Percentiles rank a stretch among this genome's conserved stretches.
phyloP scores from a whole-genome alignment of 1,284 basidiomycete species.

The Entoloma clypeatum region DNA sequence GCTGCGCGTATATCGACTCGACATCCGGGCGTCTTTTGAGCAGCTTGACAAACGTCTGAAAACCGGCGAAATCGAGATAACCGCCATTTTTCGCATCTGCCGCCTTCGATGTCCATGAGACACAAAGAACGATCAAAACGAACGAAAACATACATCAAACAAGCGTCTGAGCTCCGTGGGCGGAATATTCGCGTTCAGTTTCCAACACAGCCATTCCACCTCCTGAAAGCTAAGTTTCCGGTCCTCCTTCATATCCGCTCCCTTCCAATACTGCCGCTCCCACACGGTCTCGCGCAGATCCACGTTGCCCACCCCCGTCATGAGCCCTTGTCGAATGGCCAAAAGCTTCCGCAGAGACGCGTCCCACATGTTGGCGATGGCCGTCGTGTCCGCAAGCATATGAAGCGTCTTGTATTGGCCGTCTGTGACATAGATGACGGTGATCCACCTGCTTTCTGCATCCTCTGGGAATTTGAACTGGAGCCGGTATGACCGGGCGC shows the following conservation, averaged over 20 bases:
- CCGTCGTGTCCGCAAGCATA: conserved; percentile 73
- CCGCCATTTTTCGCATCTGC: conserved; percentile 63
- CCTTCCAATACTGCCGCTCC: conserved; percentile 85
- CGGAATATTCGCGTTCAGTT: conserved; percentile 68
- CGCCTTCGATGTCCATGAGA: conserved; percentile 38
- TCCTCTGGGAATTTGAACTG: conserved; percentile 64
- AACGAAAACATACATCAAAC: conserved; percentile 54
- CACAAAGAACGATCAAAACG: neutral
- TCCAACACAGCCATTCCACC: conserved; percentile 69
- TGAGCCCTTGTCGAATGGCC: conserved; percentile 61
- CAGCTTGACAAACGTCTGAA: conserved; percentile 80
- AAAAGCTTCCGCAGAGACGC: conserved; percentile 58
- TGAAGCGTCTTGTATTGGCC: conserved; percentile 92
- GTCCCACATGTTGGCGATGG: conserved; percentile 70
- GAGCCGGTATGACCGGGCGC: conserved; percentile 75
- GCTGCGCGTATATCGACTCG: conserved; percentile 57
- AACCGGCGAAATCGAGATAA: conserved; percentile 78
- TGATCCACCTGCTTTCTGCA: conserved; percentile 69
- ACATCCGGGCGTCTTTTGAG: conserved; percentile 85
- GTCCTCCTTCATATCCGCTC: conserved; percentile 60
- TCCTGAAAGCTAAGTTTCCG: conserved; percentile 71
- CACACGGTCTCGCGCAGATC: conserved; percentile 70
- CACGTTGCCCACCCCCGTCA: conserved; percentile 60
- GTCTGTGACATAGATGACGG: conserved; percentile 74
- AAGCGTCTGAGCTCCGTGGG: conserved; percentile 53